Evolutionary conservation across 306 rosid species (phyloP), one percentile per base, ranked within the genome.

Genomic region (Vigna unguiculata): DNA sequence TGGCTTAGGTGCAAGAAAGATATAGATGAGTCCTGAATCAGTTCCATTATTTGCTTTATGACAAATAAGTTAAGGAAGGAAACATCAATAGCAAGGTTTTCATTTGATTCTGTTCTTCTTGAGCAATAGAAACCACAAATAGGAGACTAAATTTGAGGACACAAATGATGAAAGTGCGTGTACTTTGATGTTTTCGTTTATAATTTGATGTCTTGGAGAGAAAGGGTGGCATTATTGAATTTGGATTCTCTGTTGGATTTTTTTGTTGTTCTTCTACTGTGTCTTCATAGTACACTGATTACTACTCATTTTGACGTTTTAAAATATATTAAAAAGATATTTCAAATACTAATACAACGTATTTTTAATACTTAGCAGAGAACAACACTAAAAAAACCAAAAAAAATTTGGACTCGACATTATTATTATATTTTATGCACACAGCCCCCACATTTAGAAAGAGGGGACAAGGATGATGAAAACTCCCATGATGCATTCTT

Each of bases 391-490:
- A n/a, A n/a, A n/a, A n/a, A n/a, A n/a, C n/a, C n/a, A n/a, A n/a
- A n/a, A n/a, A n/a, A n/a, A n/a, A n/a, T n/a, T n/a, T n/a, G n/a
- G n/a, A n/a, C n/a, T n/a, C n/a, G n/a, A 69, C 13, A 76, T 41
- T 14, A 55, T 28, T 19, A 17, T 28, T 19, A 17, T 36, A 75
- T 48, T 22, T 28, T 38, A 48, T 51, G 62, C 62, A 47, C 36
- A 49, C 15, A 78, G 61, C 61, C 34, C 19, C 81, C 53, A 80
- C 84, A 74, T 81, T 71, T 71, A 82, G 38, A 70, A 87, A 78
- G 70, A 80, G 80, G 71, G 74, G 81, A 74, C 74, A 80, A 74
- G 48, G 85, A 57, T 77, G 91, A 80, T 77, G 86, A 78, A 76
- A 83, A 69, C 84, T 72, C 76, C 64, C 71, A 55, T 65, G 76